Evolutionary conservation across 768 basidiomycete genomes (phyloP).

Genomic region (Guyanaporus albipodus): DNA sequence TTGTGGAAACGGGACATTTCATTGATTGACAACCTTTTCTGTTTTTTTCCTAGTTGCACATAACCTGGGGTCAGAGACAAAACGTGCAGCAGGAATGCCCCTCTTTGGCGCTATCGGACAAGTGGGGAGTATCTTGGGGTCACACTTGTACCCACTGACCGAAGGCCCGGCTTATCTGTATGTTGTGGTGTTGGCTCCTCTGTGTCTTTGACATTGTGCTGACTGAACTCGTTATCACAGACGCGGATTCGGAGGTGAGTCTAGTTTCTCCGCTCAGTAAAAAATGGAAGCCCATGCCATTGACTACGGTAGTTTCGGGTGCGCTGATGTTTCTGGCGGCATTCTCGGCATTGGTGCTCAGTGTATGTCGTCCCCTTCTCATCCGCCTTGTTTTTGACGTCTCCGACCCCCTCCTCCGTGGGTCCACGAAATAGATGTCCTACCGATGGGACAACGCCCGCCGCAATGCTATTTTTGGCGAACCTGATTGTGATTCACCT

Average conservation of each 20-base stretch:
- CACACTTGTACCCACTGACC: slow-evolving; percentile 39
- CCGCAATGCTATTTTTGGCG: slow-evolving; percentile 52
- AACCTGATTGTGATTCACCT: slow-evolving; percentile 41
- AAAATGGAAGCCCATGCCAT: too few relatives aligned
- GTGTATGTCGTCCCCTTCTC: slow-evolving; percentile 9
- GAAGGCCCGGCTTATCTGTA: slow-evolving; percentile 40
- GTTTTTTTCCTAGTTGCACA: slow-evolving; percentile 32
- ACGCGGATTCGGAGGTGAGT: slow-evolving; percentile 3
- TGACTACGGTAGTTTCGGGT: slow-evolving; percentile 15
- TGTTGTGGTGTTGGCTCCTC: background rate
- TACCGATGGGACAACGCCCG: slow-evolving; percentile 60
- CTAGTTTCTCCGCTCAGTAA: background rate
- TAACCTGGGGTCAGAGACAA: slow-evolving; percentile 44
- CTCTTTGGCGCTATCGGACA: slow-evolving; percentile 43
- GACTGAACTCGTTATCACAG: background rate
- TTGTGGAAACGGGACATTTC: background rate
- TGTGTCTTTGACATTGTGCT: background rate
- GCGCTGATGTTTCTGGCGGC: slow-evolving; percentile 24
- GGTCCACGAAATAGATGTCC: slow-evolving; percentile 53
- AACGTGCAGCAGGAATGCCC: slow-evolving; percentile 40
- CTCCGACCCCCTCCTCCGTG: background rate
- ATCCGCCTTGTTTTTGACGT: background rate
- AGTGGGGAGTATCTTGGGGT: slow-evolving; percentile 37
- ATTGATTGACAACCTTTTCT: background rate
- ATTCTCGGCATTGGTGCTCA: slow-evolving; percentile 20